These are phyloP conservation scores for Syncephalastrum contaminatum DNA, from an alignment of 371 early-diverging fungal species.

Conservation along the genomic window DNA sequence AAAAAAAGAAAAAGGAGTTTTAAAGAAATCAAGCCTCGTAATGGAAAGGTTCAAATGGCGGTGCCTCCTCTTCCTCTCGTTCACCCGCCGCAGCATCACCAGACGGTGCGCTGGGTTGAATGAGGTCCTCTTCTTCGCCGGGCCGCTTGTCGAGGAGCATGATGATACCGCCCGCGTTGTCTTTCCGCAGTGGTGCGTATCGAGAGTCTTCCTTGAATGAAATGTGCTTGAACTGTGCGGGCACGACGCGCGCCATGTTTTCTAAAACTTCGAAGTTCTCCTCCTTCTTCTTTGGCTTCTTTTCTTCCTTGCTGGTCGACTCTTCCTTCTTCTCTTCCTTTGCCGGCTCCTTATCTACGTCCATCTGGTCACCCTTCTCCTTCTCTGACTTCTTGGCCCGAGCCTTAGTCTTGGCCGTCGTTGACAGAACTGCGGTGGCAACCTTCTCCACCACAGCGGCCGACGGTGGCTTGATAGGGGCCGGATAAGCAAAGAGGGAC, in stretches of 20 bases:
- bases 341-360: constrained; percentile 39
- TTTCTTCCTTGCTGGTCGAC: constrained; percentile 43
- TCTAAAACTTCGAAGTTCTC: constrained; percentile 70
- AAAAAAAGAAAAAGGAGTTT: too few species aligned
- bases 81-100: constrained; percentile 44
- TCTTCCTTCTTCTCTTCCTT: constrained; percentile 55
- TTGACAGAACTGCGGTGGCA: constrained; percentile 93
- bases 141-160: constrained; percentile 68
- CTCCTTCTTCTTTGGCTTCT: constrained; percentile 66
- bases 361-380: constrained; percentile 61
- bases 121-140: constrained; percentile 61
- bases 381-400: constrained; percentile 84
- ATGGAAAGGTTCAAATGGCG: constrained; percentile 80
- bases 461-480: constrained; percentile 70
- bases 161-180: constrained; percentile 75
- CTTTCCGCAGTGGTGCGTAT: constrained; percentile 87
- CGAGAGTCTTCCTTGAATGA: constrained; percentile 81
- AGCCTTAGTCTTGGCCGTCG: constrained; percentile 92
- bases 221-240: constrained; percentile 83
- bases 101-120: constrained; percentile 55
- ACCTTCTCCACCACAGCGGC: constrained; percentile 70
- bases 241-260: constrained; percentile 90
- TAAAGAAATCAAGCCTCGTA: too few species aligned
- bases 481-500: constrained; percentile 92
- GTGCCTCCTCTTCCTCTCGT: constrained; percentile 65